These are phyloP conservation scores for Pontederia paniculata DNA, from an alignment of 176 grass and related monocot genomes.

Conservation along the genomic window DNA sequence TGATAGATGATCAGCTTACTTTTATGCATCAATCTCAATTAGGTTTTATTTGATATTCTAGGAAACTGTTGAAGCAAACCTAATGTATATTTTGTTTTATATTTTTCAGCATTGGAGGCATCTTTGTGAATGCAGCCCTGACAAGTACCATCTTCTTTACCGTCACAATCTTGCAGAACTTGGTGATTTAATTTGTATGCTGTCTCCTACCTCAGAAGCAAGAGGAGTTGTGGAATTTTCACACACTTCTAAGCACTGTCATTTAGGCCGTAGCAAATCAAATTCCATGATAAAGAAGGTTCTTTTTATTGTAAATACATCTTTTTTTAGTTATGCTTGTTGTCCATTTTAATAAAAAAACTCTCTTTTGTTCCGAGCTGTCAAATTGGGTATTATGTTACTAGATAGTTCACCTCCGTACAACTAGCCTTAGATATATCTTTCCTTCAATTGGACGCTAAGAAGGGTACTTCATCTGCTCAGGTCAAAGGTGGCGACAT, in stretches of 20 bases:
- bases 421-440: background rate
- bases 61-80: background rate
- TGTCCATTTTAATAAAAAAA: background rate
- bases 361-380: background rate
- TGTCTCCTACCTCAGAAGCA: constrained; percentile 11
- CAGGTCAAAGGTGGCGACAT: constrained; percentile 45
- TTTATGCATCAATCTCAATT: no score
- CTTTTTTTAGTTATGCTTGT: background rate
- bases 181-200: constrained; percentile 44
- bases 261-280: constrained; percentile 17
- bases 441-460: constrained; percentile 6
- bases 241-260: constrained; percentile 11
- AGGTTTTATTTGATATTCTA: background rate
- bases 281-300: constrained; percentile 40
- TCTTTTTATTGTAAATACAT: background rate
- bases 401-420: no score
- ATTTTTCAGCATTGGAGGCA: constrained; percentile 78
- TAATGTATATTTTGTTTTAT: constrained; percentile 7
- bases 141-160: constrained; percentile 71
- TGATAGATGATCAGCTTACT: no score
- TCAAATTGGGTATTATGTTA: no score
- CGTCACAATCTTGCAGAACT: constrained; percentile 86
- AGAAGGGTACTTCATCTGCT: constrained; percentile 5
- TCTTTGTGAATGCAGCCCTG: constrained; percentile 74
- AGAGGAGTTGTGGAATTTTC: constrained; percentile 15